phyloP scores from a whole-genome alignment of 2,329 filamentous ascomycete genomes.

The Clonostachys sp. region DNA sequence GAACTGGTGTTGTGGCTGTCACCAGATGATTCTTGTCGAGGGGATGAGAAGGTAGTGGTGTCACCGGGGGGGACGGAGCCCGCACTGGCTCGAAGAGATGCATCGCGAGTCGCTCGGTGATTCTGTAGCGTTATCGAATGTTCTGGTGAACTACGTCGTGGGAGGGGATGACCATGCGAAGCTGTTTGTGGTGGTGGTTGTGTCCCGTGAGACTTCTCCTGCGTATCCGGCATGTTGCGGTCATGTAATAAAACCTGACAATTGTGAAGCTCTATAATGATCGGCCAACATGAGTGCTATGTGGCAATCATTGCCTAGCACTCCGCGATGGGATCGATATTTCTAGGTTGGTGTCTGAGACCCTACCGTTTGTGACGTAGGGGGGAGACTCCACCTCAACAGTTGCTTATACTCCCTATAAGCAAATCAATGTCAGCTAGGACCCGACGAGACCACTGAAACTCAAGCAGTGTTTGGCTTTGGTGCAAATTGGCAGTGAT shows the following conservation, averaged over 20 bases:
- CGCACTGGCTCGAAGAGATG: conserved; percentile 17
- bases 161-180: conserved; percentile 25
- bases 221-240: conserved; percentile 20
- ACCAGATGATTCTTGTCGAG: conserved; percentile 36
- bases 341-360: too few species aligned
- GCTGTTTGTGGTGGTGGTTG: conserved; percentile 10
- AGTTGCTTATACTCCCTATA: background rate
- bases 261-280: too few species aligned
- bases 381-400: background rate
- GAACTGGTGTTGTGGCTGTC: conserved; percentile 42
- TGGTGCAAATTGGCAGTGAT: too few species aligned
- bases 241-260: background rate
- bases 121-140: conserved; percentile 42
- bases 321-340: too few species aligned
- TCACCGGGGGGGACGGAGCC: conserved; percentile 9
- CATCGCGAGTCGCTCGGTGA: conserved; percentile 39
- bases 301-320: too few species aligned
- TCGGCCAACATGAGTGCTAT: too few species aligned
- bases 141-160: conserved; percentile 35
- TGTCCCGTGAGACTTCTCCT: conserved; percentile 11
- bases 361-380: background rate
- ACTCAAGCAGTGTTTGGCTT: too few species aligned
- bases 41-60: conserved; percentile 10
- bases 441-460: too few species aligned
- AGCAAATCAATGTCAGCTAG: too few species aligned